Conservation (phyloP, 2,329 filamentous ascomycete species). For the Colletotrichum brevisporum region DNA sequence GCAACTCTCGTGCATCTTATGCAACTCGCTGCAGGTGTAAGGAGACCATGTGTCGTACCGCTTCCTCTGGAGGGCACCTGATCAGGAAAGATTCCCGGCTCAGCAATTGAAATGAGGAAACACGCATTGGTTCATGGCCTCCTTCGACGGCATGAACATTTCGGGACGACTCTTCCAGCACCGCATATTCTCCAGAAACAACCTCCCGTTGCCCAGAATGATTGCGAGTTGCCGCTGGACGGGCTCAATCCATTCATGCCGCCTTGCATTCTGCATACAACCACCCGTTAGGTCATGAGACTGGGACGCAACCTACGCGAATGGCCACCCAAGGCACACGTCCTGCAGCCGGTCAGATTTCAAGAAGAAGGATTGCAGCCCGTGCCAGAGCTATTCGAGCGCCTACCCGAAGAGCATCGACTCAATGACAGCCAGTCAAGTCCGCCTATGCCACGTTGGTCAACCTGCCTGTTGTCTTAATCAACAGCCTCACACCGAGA, state of each 20-base stretch:
- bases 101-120: too few relatives aligned
- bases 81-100: background rate
- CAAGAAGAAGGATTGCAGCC: background rate
- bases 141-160: too few relatives aligned
- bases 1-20: background rate
- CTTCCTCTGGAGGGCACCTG: background rate
- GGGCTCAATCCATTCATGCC: background rate
- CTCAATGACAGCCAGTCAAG: conserved; percentile 11
- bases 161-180: too few relatives aligned
- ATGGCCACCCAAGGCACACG: background rate
- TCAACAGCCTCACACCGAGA: conserved; percentile 2
- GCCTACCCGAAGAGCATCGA: background rate
- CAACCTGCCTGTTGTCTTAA: background rate
- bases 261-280: conserved; percentile 9
- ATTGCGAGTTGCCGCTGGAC: conserved; percentile 4
- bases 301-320: background rate
- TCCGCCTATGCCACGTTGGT: conserved; percentile 14
- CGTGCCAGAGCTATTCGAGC: background rate
- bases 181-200: too few relatives aligned
- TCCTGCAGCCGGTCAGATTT: conserved; percentile 15
- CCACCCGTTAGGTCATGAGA: conserved; percentile 13
- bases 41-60: background rate
- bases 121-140: too few relatives aligned
- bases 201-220: background rate
- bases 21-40: background rate